Base-by-base conservation (phyloP, 140 eudicot genomes). In the Bidens hawaiensis region DNA sequence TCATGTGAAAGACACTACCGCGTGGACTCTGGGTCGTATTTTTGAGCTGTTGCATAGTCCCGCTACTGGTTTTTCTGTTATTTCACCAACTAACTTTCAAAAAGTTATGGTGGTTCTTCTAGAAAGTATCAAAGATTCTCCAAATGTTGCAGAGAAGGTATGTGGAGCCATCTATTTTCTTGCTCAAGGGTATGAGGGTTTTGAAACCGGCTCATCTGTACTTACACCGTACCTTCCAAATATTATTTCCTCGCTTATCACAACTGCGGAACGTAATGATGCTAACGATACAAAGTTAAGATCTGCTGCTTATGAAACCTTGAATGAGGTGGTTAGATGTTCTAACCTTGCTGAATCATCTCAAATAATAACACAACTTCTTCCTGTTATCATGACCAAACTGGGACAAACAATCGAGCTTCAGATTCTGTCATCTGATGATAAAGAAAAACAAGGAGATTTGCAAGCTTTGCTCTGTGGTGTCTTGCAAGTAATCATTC, bases 1-100 rank as follows among this genome's bases (percentile, higher is more conserved):
- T 59, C 97, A 89, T 68, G 95, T 89, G 61, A 89, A 85, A 59
- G 97, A 85, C 75, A 89, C 97, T 7, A 89, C 97, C 59, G 97
- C 97, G 2, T 89, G 97, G 97, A 85, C 97, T 51, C 82, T 89
- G 25, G 59, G 95, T 42, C 88, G 97, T 27, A 82, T 89, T 21
- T 88, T 89, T 72, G 97, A 89, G 81, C 18, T 89, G 38, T 27
- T 89, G 57, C 97, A 89, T 71, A 47, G 72, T 47, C 94, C 96
- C 2, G 64, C 79, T 8, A 48, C 81, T 18, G 94, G 85, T 8
- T 84, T 85, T 72, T 74, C 94, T 12, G 90, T 85, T 12, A 66
- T 88, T 64, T 34, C 87, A 19, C 83, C 83, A 25, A 78, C 75
- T 27, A 88, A 88, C 62, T 73, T 82, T 46, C 79, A 80, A 38